A percentile compares a stretch with the other conserved stretches of the same genome.
Evolutionary conservation across 1,284 basidiomycete genomes (phyloP).

Genomic region (Schizopora paradoxa): DNA sequence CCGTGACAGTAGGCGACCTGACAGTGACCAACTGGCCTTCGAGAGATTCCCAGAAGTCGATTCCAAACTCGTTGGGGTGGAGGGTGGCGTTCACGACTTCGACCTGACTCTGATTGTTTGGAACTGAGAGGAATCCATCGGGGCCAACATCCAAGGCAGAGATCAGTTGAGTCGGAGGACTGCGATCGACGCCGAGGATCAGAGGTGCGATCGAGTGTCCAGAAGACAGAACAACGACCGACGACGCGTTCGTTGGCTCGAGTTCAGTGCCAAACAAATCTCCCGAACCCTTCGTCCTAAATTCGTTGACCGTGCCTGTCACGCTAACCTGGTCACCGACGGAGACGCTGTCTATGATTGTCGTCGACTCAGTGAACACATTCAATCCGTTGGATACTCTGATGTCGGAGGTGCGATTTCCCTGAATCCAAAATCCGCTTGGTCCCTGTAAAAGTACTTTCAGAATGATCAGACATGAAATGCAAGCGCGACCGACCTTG

Average conservation of each 20-base stretch:
- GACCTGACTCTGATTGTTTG: constrained; percentile 46
- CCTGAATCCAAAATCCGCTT: constrained; percentile 50
- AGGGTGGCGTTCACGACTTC: constrained; percentile 43
- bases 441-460: constrained; percentile 31
- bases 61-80: constrained; percentile 44
- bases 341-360: constrained; percentile 34
- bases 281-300: constrained; percentile 38
- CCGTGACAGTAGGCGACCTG: constrained; percentile 41
- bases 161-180: constrained; percentile 45
- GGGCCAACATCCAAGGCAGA: constrained; percentile 45
- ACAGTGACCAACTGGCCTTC: constrained; percentile 57
- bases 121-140: constrained; percentile 50
- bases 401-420: constrained; percentile 38
- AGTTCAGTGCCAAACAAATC: constrained; percentile 51
- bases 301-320: constrained; percentile 45
- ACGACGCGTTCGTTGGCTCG: constrained; percentile 32
- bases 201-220: constrained; percentile 42
- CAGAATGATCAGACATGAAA: neutral
- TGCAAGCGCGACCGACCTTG: constrained; percentile 34
- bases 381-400: constrained; percentile 49
- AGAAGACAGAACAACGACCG: constrained; percentile 41
- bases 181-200: constrained; percentile 49
- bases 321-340: constrained; percentile 49
- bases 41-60: constrained; percentile 65
- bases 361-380: constrained; percentile 41